Conservation (phyloP, 108 stramenopile genomes). For the Mayamaea pseudoterrestris region DNA sequence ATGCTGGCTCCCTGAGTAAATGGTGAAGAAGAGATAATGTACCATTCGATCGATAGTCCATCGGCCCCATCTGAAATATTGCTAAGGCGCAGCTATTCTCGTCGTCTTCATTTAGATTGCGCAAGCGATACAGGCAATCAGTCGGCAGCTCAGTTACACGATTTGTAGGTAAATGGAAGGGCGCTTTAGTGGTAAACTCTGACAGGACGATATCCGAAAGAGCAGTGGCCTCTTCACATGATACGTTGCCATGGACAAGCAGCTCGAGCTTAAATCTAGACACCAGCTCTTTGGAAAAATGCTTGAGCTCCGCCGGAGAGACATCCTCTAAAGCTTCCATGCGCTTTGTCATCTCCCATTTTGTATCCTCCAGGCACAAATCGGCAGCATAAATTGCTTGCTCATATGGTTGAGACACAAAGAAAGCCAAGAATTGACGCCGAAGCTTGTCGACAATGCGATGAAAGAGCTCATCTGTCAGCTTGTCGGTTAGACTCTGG, state of each 20-base stretch:
- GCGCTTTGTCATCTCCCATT: constrained; percentile 34
- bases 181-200: constrained; percentile 8
- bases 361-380: constrained; percentile 28
- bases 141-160: constrained; percentile 46
- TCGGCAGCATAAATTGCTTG: constrained; percentile 49
- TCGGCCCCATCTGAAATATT: constrained; percentile 30
- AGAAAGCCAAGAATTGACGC: constrained; percentile 33
- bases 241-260: constrained; percentile 65
- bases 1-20: constrained; percentile 70
- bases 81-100: constrained; percentile 24
- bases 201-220: constrained; percentile 17
- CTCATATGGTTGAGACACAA: constrained; percentile 51
- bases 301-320: constrained; percentile 19
- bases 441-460: constrained; percentile 38
- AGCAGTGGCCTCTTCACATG: constrained; percentile 32
- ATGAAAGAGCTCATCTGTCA: constrained; percentile 30
- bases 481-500: constrained; percentile 5
- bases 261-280: constrained; percentile 27
- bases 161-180: constrained; percentile 2
- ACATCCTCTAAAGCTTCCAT: constrained; percentile 17
- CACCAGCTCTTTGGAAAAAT: constrained; percentile 29
- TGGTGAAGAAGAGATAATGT: constrained; percentile 47
- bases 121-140: constrained; percentile 30
- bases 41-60: constrained; percentile 22
- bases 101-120: constrained; percentile 33